Base-by-base conservation (phyloP, 129 eudicot genomes). In the Logfia minima region DNA sequence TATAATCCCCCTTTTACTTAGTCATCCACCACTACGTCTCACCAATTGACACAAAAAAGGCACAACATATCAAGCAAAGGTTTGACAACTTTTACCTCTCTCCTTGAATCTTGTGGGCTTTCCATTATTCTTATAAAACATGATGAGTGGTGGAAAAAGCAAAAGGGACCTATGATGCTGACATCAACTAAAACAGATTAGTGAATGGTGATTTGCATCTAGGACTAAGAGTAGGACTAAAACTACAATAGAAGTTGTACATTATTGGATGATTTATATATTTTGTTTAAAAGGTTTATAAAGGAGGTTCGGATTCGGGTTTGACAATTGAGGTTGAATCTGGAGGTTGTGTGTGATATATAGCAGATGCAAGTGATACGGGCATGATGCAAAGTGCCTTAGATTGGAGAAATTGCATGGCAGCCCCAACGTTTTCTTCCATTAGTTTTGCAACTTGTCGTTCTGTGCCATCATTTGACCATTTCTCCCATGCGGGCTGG, bases 311-410 rank as follows among this genome's bases (percentile, higher is more conserved):
- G 7, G 89, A 71, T 76, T 93, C 96, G 11, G 95, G 89, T 75
- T 90, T 93, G 76, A 90, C 81, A 39, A 88, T 84, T 4, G 96
- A 66, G 71, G 90, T 52, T 63, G 89, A 82, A 61, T 93, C 98
- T 45, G 85, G 91, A 6, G 93, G 91, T 77, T 89, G 97, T 37
- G 93, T 86, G 84, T 91, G 97, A 84, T 91, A 94, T 67, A 94
- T 94, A 10, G 97, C 96, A 1, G 96, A 84, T 66, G 98, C 98
- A 6, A 94, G 96, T 79, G 98, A 94, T 62, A 94, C 84, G 4
- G 98, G 98, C 98, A 94, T 91, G 43, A 94, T 87, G 82, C 98
- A 94, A 69, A 94, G 97, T 51, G 96, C 96, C 82, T 94, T 94
- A 5, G 98, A 91, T 79, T 94, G 98, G 51, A 94, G 98, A 70